Evolutionary conservation across 2,329 filamentous ascomycete species (phyloP).

Genomic region (Bertia moriformis): DNA sequence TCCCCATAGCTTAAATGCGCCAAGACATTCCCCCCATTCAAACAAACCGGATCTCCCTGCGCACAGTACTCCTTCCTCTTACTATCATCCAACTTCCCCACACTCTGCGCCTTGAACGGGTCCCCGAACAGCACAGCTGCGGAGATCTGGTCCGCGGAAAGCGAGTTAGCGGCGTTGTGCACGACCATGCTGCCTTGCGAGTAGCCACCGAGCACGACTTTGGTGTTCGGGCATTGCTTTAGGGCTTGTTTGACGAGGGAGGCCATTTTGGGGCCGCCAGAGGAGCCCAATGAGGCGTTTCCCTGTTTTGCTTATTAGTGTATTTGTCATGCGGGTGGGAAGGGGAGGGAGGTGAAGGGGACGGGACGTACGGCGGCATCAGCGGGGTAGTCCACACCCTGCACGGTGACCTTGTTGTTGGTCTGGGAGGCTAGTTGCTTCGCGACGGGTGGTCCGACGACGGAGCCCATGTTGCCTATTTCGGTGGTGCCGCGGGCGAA

Average conservation of each 20-base stretch:
- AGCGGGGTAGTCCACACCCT: constrained; percentile 3
- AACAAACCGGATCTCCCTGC: background rate
- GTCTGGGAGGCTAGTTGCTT: constrained; percentile 1
- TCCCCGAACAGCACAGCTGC: constrained; percentile 4
- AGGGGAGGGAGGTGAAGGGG: background rate
- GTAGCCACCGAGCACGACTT: constrained; percentile 3
- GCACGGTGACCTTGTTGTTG: constrained; percentile 3
- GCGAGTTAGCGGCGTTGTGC: constrained; percentile 2
- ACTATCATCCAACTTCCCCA: background rate
- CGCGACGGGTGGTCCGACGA: constrained; percentile 3
- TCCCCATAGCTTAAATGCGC: constrained; percentile 1
- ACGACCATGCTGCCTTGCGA: constrained; percentile 4
- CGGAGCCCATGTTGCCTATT: constrained; percentile 3
- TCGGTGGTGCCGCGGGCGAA: constrained; percentile 4
- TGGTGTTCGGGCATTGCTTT: constrained; percentile 3
- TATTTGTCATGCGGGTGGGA: too few species aligned
- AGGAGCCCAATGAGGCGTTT: constrained; percentile 2
- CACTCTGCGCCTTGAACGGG: constrained; percentile 1
- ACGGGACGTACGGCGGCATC: background rate
- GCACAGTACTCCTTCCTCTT: background rate
- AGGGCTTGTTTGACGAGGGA: background rate
- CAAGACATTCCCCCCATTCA: background rate
- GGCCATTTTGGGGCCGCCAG: constrained; percentile 3
- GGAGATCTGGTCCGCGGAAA: background rate
- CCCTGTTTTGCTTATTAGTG: too few species aligned